Base-by-base conservation (phyloP, 2,329 filamentous ascomycete species). In the Metarhizium sp. region DNA sequence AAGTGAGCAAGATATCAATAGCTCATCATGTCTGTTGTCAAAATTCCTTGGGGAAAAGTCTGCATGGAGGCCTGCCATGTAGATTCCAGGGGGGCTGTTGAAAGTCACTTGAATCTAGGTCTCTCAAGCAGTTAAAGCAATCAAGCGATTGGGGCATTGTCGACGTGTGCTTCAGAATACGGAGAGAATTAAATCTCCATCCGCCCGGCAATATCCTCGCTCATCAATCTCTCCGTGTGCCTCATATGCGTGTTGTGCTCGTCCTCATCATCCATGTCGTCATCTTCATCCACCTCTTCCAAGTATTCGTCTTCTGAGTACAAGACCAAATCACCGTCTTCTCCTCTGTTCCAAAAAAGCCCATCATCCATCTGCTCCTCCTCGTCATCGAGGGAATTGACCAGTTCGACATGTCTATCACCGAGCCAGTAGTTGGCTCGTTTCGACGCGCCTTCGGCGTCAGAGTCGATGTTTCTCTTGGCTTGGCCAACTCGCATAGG, bases 341-440 rank as follows among this genome's bases (percentile, higher is more conserved):
- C 78, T 42, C 81, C 25, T 25, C 25, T 25, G 25, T 25, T 25
- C 25, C 25, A 25, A 25, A 25, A 25, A 25, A 25, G 25, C 1
- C 25, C 25, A 4, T 25, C 25, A 25, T 25, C 25, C 25, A 25
- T 25, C 25, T 25, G 25, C 1, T 25, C 25, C 79, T 2, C 80
- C 76, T 75, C 78, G 2, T 71, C 70, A 20, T 72, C 70, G 29
- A 75, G 73, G 4, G 69, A 70, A 3, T 70, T 69, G 4, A 80
- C 67, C 36, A 77, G 67, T 62, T 77, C 74, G 6, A 76, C 79
- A 53, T 79, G 72, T 52, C 75, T 78, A 58, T 90, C 85, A 46
- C 91, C 90, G 3, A 96, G 80, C 92, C 92, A 96, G 71, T 90
- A 96, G 58, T 81, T 82, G 14, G 90, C 90, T 50, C 92, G 86